phyloP scores from a whole-genome alignment of 2,329 filamentous ascomycete genomes.

The Pestalotiopsis sp. region DNA sequence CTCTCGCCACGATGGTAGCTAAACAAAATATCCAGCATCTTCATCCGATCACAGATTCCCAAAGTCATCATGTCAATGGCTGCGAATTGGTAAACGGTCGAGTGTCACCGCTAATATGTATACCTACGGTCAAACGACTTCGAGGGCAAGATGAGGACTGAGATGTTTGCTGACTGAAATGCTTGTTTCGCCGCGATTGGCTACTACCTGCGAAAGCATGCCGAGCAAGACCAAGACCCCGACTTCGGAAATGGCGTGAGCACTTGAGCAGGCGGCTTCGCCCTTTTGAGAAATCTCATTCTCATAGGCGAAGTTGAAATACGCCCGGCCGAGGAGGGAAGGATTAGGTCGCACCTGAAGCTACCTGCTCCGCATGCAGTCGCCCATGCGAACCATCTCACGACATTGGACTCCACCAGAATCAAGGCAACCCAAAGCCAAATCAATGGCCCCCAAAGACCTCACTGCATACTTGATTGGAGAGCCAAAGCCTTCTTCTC shows the following conservation, averaged over 20 bases:
- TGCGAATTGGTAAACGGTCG: no score
- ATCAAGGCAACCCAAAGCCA: not conserved
- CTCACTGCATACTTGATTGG: constrained; percentile 14
- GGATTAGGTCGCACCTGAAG: not conserved
- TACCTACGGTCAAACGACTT: no score
- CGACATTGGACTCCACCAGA: constrained; percentile 9
- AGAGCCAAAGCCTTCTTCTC: constrained; percentile 7
- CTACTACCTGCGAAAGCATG: not conserved
- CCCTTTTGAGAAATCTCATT: not conserved
- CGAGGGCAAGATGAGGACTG: not conserved
- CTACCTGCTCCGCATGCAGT: constrained; percentile 2
- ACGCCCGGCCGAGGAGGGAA: not conserved
- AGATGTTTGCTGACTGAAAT: not conserved
- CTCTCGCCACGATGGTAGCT: no score
- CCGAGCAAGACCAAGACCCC: not conserved
- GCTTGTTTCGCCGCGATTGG: not conserved
- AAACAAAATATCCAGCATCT: no score
- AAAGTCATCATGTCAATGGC: no score
- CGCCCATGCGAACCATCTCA: constrained; percentile 4
- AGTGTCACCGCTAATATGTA: no score
- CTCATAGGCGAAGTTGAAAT: not conserved
- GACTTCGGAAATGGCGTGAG: not conserved
- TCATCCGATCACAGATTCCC: no score
- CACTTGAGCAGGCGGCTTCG: not conserved
- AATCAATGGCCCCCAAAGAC: constrained; percentile 9